These are phyloP conservation scores for Cajanus cajan DNA, from an alignment of 306 rosid species.

Conservation along the genomic window DNA sequence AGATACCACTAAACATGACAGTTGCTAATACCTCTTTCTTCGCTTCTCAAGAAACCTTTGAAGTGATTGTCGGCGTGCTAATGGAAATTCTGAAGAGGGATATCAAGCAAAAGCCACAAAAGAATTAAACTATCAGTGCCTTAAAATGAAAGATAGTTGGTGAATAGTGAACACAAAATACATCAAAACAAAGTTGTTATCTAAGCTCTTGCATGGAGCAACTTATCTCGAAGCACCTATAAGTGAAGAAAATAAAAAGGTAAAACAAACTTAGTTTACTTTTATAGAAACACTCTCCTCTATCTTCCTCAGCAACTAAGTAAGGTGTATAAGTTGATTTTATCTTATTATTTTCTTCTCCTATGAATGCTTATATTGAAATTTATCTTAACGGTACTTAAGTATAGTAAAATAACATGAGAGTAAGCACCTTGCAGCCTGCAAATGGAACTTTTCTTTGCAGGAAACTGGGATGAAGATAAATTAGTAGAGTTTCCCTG, in stretches of 20 bases:
- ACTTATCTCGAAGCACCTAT: no score
- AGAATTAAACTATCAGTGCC: neutral
- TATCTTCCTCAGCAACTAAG: no score
- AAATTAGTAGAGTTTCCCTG: constrained; percentile 42
- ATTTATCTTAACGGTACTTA: neutral
- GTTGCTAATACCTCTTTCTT: constrained; percentile 50
- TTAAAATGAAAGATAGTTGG: neutral
- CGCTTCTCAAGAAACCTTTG: constrained; percentile 81
- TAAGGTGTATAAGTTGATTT: no score
- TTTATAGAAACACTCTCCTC: no score
- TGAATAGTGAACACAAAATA: neutral
- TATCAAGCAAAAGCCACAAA: constrained; percentile 14
- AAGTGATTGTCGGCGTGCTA: constrained; percentile 76
- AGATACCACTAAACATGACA: neutral
- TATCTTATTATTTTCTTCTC: no score
- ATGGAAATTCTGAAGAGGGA: constrained; percentile 61
- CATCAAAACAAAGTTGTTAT: neutral
- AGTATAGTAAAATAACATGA: neutral
- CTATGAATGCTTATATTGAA: no score
- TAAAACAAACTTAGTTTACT: no score
- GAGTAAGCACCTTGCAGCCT: constrained; percentile 57
- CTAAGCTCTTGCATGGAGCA: no score
- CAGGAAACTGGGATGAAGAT: constrained; percentile 49
- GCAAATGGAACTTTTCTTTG: constrained; percentile 54
- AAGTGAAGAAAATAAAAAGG: no score